These are phyloP conservation scores for Chenopodium suecicum DNA, from an alignment of 148 eudicot genomes.

Conservation along the genomic window DNA sequence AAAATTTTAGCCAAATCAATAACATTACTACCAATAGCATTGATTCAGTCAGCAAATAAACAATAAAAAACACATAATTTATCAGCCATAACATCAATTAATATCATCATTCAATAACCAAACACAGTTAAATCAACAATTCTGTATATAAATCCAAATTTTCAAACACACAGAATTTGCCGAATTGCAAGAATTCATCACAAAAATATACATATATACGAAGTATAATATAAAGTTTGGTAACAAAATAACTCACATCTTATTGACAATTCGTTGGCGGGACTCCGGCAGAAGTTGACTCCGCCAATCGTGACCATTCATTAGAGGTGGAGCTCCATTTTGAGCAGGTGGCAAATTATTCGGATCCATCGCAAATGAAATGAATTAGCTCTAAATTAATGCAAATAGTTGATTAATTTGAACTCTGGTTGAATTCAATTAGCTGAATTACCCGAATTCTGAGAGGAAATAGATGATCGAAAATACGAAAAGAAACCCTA, in stretches of 20 bases:
- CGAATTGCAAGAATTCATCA: not conserved
- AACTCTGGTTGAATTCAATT: not conserved
- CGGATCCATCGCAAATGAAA: not conserved
- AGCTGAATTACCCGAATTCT: not conserved
- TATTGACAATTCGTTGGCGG: slow-evolving; percentile 48
- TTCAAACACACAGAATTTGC: not conserved
- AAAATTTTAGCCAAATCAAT: too few species aligned
- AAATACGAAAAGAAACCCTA: not conserved
- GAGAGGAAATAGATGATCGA: not conserved
- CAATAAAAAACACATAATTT: too few species aligned
- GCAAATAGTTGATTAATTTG: not conserved
- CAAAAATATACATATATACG: not conserved
- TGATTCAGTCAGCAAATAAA: too few species aligned
- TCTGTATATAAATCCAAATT: too few species aligned
- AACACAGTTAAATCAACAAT: not conserved
- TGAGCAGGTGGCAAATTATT: slow-evolving; percentile 16
- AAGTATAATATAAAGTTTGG: not conserved
- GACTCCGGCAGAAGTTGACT: slow-evolving; percentile 41
- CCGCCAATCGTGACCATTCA: slow-evolving; percentile 63
- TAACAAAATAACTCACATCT: slow-evolving; percentile 41
- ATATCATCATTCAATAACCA: not conserved
- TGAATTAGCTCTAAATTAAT: not conserved
- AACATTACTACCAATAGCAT: too few species aligned
- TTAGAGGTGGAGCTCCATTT: slow-evolving; percentile 30
- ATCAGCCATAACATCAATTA: too few species aligned